Conservation (phyloP, 2,329 filamentous ascomycete genomes). For the Curvularia eragrostidis region DNA sequence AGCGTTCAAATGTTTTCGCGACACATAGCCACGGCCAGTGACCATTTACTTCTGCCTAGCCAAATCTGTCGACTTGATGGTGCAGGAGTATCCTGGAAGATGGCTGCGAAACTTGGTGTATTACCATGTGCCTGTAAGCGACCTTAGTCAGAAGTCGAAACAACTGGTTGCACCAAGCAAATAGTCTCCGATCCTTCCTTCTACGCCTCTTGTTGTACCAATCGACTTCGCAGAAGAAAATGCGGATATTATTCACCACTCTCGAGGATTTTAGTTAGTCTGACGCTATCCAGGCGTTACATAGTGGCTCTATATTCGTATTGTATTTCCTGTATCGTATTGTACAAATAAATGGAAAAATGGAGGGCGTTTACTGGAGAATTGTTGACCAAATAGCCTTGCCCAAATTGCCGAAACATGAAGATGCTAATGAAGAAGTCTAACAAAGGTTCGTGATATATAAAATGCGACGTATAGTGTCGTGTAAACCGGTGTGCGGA, state of each 20-base stretch:
- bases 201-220: neutral
- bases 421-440: neutral
- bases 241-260: neutral
- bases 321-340: neutral
- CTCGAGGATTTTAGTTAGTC: neutral
- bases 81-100: too few relatives aligned
- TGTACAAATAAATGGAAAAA: neutral
- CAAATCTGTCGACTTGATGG: too few relatives aligned
- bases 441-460: neutral
- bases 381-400: neutral
- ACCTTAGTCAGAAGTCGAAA: neutral
- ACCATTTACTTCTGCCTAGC: neutral
- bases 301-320: neutral
- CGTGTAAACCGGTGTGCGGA: neutral
- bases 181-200: neutral
- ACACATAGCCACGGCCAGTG: neutral
- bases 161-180: neutral
- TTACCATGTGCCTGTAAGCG: neutral
- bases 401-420: neutral
- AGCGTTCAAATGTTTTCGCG: neutral
- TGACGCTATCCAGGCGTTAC: neutral
- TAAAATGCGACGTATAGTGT: neutral
- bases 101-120: neutral
- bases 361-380: neutral
- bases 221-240: neutral